Evolutionary conservation across 352 stramenopile genomes (phyloP).

Genomic region (Phytophthora agathidicida): DNA sequence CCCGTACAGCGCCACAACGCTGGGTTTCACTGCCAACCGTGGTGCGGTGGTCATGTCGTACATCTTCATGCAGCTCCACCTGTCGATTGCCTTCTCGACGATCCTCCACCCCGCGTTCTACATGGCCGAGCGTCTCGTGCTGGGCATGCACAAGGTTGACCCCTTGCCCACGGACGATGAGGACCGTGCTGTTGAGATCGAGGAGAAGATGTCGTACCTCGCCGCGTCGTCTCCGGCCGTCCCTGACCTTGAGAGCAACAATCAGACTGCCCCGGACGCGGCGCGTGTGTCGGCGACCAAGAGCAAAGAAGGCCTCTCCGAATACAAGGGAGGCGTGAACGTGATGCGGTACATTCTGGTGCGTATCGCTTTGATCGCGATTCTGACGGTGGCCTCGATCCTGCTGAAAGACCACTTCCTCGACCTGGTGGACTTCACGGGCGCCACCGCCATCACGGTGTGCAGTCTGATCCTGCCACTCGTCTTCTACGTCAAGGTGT

Average conservation of each 20-base stretch:
- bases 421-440: slow-evolving; percentile 48
- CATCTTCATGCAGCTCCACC: slow-evolving; percentile 57
- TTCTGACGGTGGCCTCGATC: slow-evolving; percentile 35
- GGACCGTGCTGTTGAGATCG: slow-evolving; percentile 15
- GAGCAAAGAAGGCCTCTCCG: slow-evolving; percentile 21
- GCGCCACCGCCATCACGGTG: slow-evolving; percentile 36
- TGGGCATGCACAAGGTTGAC: slow-evolving; percentile 46
- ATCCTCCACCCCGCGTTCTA: slow-evolving; percentile 59
- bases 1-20: slow-evolving; percentile 21
- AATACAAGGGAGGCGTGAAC: slow-evolving; percentile 34
- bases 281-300: slow-evolving; percentile 10
- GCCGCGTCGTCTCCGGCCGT: neutral
- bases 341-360: slow-evolving; percentile 36
- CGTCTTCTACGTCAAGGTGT: slow-evolving; percentile 44
- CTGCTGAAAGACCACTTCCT: slow-evolving; percentile 37
- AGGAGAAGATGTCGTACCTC: slow-evolving; percentile 34
- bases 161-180: slow-evolving; percentile 13
- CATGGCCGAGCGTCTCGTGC: slow-evolving; percentile 43
- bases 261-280: neutral
- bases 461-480: slow-evolving; percentile 46
- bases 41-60: slow-evolving; percentile 48
- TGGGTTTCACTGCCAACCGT: slow-evolving; percentile 45
- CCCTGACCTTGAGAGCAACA: slow-evolving; percentile 24
- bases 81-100: slow-evolving; percentile 55
- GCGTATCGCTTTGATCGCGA: slow-evolving; percentile 37